These are phyloP conservation scores for Amanita polypyramis DNA, from an alignment of 768 basidiomycete genomes.

Conservation along the genomic window DNA sequence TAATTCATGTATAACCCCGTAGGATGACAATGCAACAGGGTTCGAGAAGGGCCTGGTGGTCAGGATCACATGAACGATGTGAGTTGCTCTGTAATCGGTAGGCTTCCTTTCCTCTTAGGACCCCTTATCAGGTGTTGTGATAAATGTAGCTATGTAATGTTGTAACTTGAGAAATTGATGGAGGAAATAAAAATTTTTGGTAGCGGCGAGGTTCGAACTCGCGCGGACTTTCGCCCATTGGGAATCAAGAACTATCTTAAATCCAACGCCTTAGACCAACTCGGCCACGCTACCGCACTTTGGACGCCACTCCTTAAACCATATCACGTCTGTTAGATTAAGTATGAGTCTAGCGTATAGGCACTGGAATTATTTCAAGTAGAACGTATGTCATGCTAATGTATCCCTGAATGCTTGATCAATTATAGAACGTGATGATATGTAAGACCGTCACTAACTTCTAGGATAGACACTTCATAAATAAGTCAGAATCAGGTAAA, in stretches of 20 bases:
- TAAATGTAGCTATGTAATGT: constrained; percentile 6
- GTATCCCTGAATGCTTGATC: too few relatives aligned
- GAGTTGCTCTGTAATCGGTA: constrained; percentile 6
- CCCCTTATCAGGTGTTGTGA: neutral
- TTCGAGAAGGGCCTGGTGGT: constrained; percentile 60
- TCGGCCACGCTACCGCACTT: constrained; percentile 72
- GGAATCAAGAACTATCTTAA: constrained; percentile 67
- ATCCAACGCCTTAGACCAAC: constrained; percentile 90
- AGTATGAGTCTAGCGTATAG: too few relatives aligned
- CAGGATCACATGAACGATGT: constrained; percentile 45
- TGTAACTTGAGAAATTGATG: too few relatives aligned
- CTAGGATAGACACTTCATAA: too few relatives aligned
- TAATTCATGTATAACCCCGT: constrained; percentile 7
- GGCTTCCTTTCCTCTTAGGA: constrained; percentile 7
- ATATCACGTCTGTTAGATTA: too few relatives aligned
- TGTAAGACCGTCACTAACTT: too few relatives aligned
- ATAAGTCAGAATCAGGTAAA: too few relatives aligned
- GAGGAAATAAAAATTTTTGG: constrained; percentile 37
- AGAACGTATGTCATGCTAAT: too few relatives aligned
- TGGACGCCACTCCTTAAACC: too few relatives aligned
- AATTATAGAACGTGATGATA: too few relatives aligned
- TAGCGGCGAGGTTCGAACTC: constrained; percentile 90
- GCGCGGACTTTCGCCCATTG: constrained; percentile 78
- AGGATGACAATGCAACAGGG: constrained; percentile 25
- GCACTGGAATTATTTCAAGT: too few relatives aligned